Conservation (phyloP, 345 rosid species). For the Euphorbia peplus region DNA sequence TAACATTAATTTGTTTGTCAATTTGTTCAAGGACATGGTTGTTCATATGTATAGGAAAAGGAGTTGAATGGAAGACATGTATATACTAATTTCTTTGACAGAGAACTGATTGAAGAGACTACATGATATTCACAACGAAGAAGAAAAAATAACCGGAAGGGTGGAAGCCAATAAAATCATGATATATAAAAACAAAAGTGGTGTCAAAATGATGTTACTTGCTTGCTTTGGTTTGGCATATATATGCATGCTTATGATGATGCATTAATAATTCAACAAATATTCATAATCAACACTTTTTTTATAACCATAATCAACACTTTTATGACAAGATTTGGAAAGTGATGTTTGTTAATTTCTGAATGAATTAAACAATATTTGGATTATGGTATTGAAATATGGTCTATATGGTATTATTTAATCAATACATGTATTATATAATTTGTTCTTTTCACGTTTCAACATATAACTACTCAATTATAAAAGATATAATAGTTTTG, state of each 20-base stretch:
- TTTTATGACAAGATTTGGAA: not conserved
- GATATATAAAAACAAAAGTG: conserved; percentile 8
- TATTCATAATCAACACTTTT: not conserved
- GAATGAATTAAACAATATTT: too few species aligned
- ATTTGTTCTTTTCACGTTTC: too few species aligned
- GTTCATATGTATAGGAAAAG: conserved; percentile 10
- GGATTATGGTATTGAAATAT: too few species aligned
- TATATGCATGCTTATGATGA: too few species aligned
- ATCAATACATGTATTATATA: too few species aligned
- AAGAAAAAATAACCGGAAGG: conserved; percentile 47
- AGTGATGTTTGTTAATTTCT: not conserved
- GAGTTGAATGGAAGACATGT: not conserved
- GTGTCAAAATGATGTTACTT: conserved; percentile 1
- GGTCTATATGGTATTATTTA: too few species aligned
- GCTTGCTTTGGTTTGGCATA: not conserved
- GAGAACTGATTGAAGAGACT: conserved; percentile 10
- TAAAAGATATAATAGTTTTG: too few species aligned
- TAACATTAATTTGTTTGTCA: too few species aligned
- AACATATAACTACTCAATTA: too few species aligned
- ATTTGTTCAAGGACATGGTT: not conserved
- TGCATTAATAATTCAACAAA: not conserved
- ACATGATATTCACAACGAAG: not conserved
- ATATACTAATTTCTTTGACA: not conserved
- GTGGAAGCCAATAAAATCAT: conserved; percentile 33
- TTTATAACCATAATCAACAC: not conserved